Percentiles rank a stretch among this genome's conserved stretches.
Evolutionary conservation across 768 basidiomycete genomes (phyloP).

Genomic region (Boletus rex-veris): DNA sequence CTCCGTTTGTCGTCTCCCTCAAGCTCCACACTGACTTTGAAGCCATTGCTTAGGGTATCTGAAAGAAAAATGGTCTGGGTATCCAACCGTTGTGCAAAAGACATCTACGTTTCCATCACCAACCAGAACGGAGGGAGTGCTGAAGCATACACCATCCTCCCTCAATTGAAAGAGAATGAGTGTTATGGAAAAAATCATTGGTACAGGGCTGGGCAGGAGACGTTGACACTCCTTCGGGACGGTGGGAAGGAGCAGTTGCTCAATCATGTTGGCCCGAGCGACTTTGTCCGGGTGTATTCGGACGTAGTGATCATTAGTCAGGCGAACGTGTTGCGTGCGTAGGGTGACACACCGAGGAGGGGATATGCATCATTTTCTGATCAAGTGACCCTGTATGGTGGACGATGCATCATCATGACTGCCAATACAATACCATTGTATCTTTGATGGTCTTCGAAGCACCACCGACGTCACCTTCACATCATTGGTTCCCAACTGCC

Average conservation of each 20-base stretch:
- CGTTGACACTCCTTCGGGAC: conserved; percentile 2
- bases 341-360: neutral
- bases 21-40: neutral
- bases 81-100: conserved; percentile 3
- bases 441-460: too few species aligned
- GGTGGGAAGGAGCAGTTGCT: conserved; percentile 9
- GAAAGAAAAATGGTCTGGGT: conserved; percentile 15
- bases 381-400: too few species aligned
- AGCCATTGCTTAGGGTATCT: neutral
- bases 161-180: neutral
- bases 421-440: too few species aligned
- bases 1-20: neutral
- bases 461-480: too few species aligned
- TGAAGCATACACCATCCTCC: neutral
- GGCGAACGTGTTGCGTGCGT: conserved; percentile 1
- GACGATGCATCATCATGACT: too few species aligned
- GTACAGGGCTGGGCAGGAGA: conserved; percentile 8
- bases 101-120: conserved; percentile 2
- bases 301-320: conserved; percentile 12
- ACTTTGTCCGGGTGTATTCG: conserved; percentile 11
- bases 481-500: too few species aligned
- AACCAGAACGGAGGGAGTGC: conserved; percentile 8
- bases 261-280: conserved; percentile 7
- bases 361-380: too few species aligned
- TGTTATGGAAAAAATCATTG: neutral